Evolutionary conservation across 2,329 filamentous ascomycete genomes (phyloP).

Genomic region (Pseudopithomyces chartarum): DNA sequence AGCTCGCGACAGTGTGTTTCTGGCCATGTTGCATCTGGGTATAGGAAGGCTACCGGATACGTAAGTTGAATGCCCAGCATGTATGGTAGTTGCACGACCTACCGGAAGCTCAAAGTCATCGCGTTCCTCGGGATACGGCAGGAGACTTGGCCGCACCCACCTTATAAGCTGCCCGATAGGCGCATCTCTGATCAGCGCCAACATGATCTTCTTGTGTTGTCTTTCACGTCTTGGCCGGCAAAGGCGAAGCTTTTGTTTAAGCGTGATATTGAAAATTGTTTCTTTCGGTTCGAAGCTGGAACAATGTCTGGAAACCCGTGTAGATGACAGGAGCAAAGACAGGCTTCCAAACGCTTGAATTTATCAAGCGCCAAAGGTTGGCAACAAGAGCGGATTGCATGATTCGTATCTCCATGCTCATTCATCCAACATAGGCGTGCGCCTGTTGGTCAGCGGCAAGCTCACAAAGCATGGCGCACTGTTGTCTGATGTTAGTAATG

Average conservation of each 20-base stretch:
- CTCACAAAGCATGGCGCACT: constrained; percentile 8
- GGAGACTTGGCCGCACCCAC: constrained; percentile 55
- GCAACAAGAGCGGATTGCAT: not conserved
- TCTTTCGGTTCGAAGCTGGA: not conserved
- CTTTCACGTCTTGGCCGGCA: no score
- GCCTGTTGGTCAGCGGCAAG: not conserved
- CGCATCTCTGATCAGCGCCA: constrained; percentile 58
- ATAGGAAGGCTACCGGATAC: constrained; percentile 35
- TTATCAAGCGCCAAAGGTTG: not conserved
- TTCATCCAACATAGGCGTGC: not conserved
- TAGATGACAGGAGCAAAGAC: not conserved
- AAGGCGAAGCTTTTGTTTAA: no score
- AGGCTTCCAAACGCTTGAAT: not conserved
- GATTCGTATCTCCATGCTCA: not conserved
- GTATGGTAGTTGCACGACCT: not conserved
- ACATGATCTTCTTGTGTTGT: constrained; percentile 27
- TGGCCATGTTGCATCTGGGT: constrained; percentile 21
- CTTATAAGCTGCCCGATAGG: constrained; percentile 64
- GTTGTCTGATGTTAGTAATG: constrained; percentile 5
- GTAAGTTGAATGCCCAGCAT: not conserved
- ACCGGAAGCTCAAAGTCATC: constrained; percentile 59
- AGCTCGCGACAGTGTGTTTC: constrained; percentile 15
- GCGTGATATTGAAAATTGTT: no score
- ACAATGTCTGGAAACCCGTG: no score
- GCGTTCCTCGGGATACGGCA: constrained; percentile 66